Conservation (phyloP, 106 monocot genomes). For the Phalaenopsis aphrodite region DNA sequence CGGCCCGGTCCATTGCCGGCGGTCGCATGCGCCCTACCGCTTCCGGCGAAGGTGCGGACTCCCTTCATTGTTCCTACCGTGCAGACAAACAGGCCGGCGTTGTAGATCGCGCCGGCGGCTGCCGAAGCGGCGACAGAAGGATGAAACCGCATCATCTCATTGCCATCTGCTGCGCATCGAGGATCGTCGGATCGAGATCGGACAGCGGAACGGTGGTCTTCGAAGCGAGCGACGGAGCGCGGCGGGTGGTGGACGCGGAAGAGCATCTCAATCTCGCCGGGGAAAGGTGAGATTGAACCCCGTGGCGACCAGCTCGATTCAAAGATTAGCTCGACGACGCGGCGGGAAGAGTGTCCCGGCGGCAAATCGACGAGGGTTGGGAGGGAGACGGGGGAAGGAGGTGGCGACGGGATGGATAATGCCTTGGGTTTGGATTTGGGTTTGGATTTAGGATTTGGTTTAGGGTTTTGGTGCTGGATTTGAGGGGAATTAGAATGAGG, state of each 20-base stretch:
- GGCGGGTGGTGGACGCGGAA: slow-evolving; percentile 75
- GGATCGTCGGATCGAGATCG: slow-evolving; percentile 21
- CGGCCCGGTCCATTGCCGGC: slow-evolving; percentile 25
- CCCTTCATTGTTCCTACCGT: slow-evolving; percentile 6
- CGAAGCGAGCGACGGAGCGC: slow-evolving; percentile 59
- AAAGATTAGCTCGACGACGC: slow-evolving; percentile 83
- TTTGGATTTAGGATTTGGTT: slow-evolving; percentile 2
- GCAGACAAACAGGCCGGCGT: slow-evolving; percentile 13
- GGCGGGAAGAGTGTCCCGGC: slow-evolving; percentile 52
- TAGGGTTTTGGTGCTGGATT: slow-evolving; percentile 17
- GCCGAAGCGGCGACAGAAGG: slow-evolving; percentile 3
- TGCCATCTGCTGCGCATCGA: slow-evolving; percentile 78
- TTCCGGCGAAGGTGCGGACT: slow-evolving; percentile 56
- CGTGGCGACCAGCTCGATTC: slow-evolving; percentile 54
- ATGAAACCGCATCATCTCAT: slow-evolving; percentile 91
- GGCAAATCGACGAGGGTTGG: slow-evolving; percentile 49
- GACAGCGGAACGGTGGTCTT: slow-evolving; percentile 62
- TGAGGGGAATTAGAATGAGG: not conserved
- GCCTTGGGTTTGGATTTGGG: slow-evolving; percentile 11
- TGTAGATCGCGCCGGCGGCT: slow-evolving; percentile 12
- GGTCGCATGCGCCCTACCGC: slow-evolving; percentile 56
- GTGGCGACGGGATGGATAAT: slow-evolving; percentile 7
- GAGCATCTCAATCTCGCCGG: slow-evolving; percentile 62
- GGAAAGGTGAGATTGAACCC: slow-evolving; percentile 19
- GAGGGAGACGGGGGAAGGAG: slow-evolving; percentile 14